Percentiles rank a stretch among this genome's conserved stretches.
These are phyloP conservation scores for Hypericum perforatum DNA, from an alignment of 345 rosid species.

Conservation along the genomic window DNA sequence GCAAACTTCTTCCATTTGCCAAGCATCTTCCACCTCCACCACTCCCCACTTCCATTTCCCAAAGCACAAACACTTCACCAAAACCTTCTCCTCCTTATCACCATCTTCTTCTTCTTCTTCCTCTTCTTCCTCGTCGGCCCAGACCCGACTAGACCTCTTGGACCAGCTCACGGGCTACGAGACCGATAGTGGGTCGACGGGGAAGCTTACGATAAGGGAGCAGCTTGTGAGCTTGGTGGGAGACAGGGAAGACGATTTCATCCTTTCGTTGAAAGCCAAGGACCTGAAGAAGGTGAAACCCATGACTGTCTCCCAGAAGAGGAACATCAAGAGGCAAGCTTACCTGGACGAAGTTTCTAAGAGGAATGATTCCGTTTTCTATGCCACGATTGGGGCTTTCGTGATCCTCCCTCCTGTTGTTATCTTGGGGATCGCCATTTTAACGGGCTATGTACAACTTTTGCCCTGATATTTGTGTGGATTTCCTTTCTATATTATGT, in stretches of 20 bases:
- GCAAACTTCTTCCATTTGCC: conserved; percentile 7
- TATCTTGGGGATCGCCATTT: conserved; percentile 60
- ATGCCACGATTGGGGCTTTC: conserved; percentile 82
- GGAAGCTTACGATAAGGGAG: conserved; percentile 46
- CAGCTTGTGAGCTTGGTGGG: conserved; percentile 57
- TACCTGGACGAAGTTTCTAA: conserved; percentile 69
- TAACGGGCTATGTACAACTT: conserved; percentile 87
- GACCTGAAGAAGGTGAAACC: conserved; percentile 71
- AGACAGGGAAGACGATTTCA: conserved; percentile 65
- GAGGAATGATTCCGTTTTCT: conserved; percentile 83
- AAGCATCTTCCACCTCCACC: conserved; percentile 3
- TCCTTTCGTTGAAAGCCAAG: conserved; percentile 52
- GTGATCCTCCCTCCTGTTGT: conserved; percentile 69
- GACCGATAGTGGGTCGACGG: conserved; percentile 38
- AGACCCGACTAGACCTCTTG: conserved; percentile 62
- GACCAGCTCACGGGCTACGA: conserved; percentile 70
- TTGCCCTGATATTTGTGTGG: conserved; percentile 28
- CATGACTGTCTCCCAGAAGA: conserved; percentile 78
- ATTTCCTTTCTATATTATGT: too few species aligned
- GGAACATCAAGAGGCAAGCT: conserved; percentile 79
- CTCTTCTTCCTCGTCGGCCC: conserved; percentile 48
- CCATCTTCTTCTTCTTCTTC: conserved; percentile 19
- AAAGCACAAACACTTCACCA: conserved; percentile 16
- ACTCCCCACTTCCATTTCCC: conserved; percentile 14
- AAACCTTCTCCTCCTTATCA: conserved; percentile 13